These are phyloP conservation scores for Cornus florida DNA, from an alignment of 148 eudicot genomes.

Conservation along the genomic window DNA sequence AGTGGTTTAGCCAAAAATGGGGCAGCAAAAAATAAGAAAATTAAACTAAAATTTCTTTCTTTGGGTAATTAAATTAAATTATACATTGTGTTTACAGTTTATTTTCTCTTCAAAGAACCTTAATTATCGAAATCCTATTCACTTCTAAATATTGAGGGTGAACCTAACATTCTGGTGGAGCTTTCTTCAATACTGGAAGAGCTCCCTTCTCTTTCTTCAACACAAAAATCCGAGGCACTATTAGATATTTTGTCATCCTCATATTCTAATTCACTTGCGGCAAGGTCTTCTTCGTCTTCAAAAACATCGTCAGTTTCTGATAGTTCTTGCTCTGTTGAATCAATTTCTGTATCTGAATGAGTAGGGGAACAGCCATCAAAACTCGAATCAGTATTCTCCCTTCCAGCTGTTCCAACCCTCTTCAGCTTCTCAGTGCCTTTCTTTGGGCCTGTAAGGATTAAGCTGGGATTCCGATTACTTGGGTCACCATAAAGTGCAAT, in stretches of 20 bases:
- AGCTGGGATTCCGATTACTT: constrained; percentile 30
- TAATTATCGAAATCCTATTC: not conserved
- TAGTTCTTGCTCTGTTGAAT: constrained; percentile 30
- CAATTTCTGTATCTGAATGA: constrained; percentile 21
- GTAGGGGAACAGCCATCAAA: constrained; percentile 5
- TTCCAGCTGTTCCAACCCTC: constrained; percentile 14
- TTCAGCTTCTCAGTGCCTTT: constrained; percentile 14
- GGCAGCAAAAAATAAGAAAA: not conserved
- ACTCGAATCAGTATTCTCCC: constrained; percentile 9
- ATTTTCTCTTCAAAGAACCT: not conserved
- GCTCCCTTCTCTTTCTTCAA: constrained; percentile 4
- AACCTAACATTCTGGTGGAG: not conserved
- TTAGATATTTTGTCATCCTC: constrained; percentile 19
- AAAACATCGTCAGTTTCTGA: constrained; percentile 25
- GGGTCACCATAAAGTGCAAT: constrained; percentile 73
- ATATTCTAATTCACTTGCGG: constrained; percentile 22
- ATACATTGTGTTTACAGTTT: not conserved
- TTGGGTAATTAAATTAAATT: too few species aligned
- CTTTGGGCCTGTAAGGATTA: constrained; percentile 29
- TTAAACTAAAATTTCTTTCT: not conserved
- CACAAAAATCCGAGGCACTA: constrained; percentile 5
- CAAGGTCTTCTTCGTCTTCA: constrained; percentile 13
- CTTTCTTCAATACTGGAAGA: constrained; percentile 4
- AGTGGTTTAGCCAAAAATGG: too few species aligned
- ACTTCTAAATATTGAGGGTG: not conserved